phyloP scores from a whole-genome alignment of 129 eudicot species.

The Cynara cardunculus region DNA sequence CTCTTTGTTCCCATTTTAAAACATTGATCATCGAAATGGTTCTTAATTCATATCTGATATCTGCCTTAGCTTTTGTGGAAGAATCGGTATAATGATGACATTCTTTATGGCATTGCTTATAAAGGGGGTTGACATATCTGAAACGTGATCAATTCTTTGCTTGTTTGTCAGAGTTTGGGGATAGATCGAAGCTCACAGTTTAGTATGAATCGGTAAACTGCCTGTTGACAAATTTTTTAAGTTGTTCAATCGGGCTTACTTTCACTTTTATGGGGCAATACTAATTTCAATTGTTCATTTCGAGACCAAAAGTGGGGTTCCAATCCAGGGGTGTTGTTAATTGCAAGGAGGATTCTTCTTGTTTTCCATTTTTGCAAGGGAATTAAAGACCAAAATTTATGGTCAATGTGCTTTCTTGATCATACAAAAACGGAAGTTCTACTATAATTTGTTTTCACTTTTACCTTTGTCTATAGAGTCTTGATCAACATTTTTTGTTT shows the following conservation, averaged over 20 bases:
- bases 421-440: not conserved
- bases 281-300: not conserved
- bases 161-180: not conserved
- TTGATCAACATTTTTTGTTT: conserved; percentile 3
- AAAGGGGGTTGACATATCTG: not conserved
- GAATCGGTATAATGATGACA: not conserved
- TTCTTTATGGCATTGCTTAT: too few species aligned
- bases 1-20: not conserved
- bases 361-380: too few species aligned
- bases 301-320: not conserved
- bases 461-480: not conserved
- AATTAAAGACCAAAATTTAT: not conserved
- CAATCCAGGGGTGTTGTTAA: not conserved
- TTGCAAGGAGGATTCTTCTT: too few species aligned
- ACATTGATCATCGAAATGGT: not conserved
- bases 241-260: not conserved
- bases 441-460: not conserved
- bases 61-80: not conserved
- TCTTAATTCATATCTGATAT: not conserved
- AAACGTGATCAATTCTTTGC: not conserved
- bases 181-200: not conserved
- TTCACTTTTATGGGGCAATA: not conserved
- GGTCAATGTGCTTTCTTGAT: not conserved
- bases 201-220: not conserved
- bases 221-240: not conserved